Evolutionary conservation across 208 protist species (phyloP).

Genomic region (Acanthamoeba royreba): DNA sequence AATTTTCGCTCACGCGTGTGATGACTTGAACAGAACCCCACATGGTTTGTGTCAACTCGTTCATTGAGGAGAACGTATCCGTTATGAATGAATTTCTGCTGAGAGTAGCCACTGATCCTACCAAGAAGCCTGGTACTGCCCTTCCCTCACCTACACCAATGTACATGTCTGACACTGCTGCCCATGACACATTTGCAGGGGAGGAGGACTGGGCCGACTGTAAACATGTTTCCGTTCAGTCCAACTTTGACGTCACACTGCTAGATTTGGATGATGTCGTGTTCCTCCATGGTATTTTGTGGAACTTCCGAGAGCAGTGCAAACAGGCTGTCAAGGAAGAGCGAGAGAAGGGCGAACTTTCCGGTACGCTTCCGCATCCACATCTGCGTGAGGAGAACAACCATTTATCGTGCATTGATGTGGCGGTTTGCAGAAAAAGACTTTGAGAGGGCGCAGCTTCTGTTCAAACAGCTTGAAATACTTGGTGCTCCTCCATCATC

Average conservation of each 20-base stretch:
- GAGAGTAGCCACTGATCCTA: not conserved
- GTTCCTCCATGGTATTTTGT: not conserved
- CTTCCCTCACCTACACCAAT: not conserved
- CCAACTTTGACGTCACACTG: not conserved
- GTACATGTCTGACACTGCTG: too few relatives aligned
- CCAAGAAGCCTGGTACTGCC: not conserved
- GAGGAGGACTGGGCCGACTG: slow-evolving; percentile 29
- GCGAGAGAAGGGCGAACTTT: not conserved
- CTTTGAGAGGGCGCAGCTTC: not conserved
- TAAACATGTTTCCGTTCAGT: not conserved
- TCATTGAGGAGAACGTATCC: not conserved
- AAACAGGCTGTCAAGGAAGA: not conserved
- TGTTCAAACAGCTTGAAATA: not conserved
- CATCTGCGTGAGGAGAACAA: too few relatives aligned
- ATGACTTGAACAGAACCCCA: not conserved
- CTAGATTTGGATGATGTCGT: not conserved
- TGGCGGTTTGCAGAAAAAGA: not conserved
- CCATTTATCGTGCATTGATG: not conserved
- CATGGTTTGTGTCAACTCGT: slow-evolving; percentile 23
- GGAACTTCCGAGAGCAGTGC: not conserved
- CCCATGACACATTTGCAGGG: too few relatives aligned
- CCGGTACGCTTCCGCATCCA: not conserved
- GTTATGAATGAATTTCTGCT: not conserved
- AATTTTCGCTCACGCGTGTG: not conserved
- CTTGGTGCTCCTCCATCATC: not conserved